Conservation (phyloP, 148 eudicot genomes). For the Dysphania ambrosioides region DNA sequence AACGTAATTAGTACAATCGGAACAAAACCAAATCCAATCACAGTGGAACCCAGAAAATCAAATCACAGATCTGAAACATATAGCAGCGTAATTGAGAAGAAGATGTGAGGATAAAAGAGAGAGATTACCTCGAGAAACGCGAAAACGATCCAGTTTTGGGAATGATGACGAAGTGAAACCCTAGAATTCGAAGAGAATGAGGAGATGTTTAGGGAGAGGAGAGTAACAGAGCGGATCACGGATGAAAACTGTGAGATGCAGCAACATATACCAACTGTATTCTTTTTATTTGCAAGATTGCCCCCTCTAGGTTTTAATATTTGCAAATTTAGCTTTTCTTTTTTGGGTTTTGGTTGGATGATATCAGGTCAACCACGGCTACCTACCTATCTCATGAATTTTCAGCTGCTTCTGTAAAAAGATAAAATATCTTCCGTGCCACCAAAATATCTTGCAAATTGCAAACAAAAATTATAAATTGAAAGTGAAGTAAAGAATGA, state of each 20-base stretch:
- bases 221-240: background rate
- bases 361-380: background rate
- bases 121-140: background rate
- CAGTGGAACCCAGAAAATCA: background rate
- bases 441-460: background rate
- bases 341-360: background rate
- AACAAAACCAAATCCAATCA: background rate
- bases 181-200: background rate
- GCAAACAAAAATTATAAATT: too few species aligned
- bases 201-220: background rate
- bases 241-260: background rate
- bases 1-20: background rate
- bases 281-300: background rate
- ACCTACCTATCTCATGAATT: background rate
- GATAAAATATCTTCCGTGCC: background rate
- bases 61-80: conserved; percentile 5
- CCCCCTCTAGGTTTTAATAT: background rate
- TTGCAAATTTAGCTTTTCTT: background rate
- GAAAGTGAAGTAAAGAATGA: too few species aligned
- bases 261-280: background rate
- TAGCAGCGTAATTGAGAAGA: background rate
- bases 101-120: too few species aligned
- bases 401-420: background rate
- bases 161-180: background rate
- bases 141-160: background rate